These are phyloP conservation scores for Hygrocybe coccinea DNA, from an alignment of 768 basidiomycete species.

Conservation along the genomic window DNA sequence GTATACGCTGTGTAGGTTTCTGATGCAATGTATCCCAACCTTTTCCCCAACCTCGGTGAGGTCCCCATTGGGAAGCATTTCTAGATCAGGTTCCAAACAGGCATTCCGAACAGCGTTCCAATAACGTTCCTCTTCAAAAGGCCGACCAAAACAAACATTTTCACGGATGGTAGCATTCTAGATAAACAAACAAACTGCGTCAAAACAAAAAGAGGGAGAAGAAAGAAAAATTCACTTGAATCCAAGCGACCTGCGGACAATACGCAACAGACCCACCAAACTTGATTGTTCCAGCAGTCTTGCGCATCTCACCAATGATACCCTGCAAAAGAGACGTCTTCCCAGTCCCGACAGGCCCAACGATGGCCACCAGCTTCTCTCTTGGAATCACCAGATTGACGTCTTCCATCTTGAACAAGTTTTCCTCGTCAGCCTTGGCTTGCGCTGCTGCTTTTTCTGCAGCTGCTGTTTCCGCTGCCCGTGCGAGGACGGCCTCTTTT, in stretches of 20 bases:
- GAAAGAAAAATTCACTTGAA: conserved; percentile 48
- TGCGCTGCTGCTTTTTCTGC: conserved; percentile 22
- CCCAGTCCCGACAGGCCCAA: conserved; percentile 74
- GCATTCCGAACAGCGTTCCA: conserved; percentile 76
- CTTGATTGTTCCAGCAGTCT: conserved; percentile 55
- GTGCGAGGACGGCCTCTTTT: neutral
- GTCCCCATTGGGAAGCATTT: conserved; percentile 72
- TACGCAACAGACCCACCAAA: conserved; percentile 79
- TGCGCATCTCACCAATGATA: conserved; percentile 79
- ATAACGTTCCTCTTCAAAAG: conserved; percentile 76
- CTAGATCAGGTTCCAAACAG: conserved; percentile 75
- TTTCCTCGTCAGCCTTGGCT: conserved; percentile 35
- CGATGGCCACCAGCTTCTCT: conserved; percentile 78
- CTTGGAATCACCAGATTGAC: conserved; percentile 65
- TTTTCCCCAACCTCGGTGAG: conserved; percentile 81
- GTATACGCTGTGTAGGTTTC: neutral
- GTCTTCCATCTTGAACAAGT: conserved; percentile 58
- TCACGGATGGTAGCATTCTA: conserved; percentile 83
- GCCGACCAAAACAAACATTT: conserved; percentile 83
- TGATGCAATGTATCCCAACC: conserved; percentile 16
- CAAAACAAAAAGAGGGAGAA: neutral
- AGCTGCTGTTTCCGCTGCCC: neutral
- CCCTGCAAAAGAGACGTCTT: conserved; percentile 70
- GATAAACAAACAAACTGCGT: neutral
- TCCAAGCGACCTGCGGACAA: conserved; percentile 88